Base-by-base conservation (phyloP, 164 flowering plant genomes). In the Chimonanthus praecox region DNA sequence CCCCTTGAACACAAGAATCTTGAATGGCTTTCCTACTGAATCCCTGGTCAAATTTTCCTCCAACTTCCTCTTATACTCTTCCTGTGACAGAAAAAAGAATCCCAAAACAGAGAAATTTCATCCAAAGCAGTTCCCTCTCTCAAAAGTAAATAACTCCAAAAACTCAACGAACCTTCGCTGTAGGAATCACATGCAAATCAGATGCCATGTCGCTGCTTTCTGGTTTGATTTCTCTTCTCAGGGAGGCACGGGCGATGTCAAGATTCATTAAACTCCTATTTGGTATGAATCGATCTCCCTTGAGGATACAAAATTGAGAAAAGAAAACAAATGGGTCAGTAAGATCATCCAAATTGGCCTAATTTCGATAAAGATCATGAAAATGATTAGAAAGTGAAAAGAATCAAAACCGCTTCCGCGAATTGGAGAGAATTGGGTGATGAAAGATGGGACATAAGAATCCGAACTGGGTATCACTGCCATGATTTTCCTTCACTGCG, bases 271-370 rank as follows among this genome's bases (percentile, higher is more conserved):
- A 85, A 79, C 90, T 87, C 75, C 90, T 76, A 54, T 79, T 85
- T 8, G 88, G 90, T 73, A 87, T 83, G 72, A 87, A 87, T 66
- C 90, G 82, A 72, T 85, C 89, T 4, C 88, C 89, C 89, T 87
- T 16, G 61, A 72, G 6, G 64, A 21, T 54, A 70, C 6, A 67
- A 20, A 4, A 47, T n/a, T 44, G 68, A 51, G 49, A 49, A 18
- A 3, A 61, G 13, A 47, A 33, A 65, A 44, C 49, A 66, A 45
- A 66, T 2, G 13, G 47, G 47, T 44, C 16, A 0, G 5, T 8
- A 66, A 74, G 50, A 47, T 66, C 48, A 9, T 44, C 21, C 54
- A 54, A 73, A 13, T 7, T 45, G 2, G 16, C 45, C 15, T 60
- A 10, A 20, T 47, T 10, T 33, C 72, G 58, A 21, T 3, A 33